Base-by-base conservation (phyloP, 306 rosid species). In the Elaeagnus macrophylla region DNA sequence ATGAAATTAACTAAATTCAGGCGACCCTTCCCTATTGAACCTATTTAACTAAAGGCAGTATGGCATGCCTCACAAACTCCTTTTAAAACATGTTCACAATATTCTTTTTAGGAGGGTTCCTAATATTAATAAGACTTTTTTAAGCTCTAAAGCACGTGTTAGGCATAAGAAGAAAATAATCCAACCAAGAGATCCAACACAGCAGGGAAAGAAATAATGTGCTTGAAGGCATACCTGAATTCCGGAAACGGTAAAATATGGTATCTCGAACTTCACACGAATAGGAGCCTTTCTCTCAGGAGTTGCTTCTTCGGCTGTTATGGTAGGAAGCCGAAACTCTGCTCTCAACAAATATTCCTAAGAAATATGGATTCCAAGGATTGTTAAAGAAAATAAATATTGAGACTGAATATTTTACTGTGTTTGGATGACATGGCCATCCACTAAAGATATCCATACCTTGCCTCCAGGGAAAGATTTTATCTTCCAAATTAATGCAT, bases 381-480 rank as follows among this genome's bases (percentile, higher is more conserved):
- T 37, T 12, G 68, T 54, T 42, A 25, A 5, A n/a, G 37, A 59
- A 6, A 41, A 55, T 44, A 65, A 19, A 57, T 36, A 51, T 9
- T 7, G 58, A 7, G 18, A n/a, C 18, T 25, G 46, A 56, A 25
- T 25, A 62, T 42, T 48, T 12, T 43, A 37, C 17, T 8, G 58
- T 46, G 42, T 11, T 5, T 17, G 41, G 13, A 20, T 5, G 15
- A 11, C 54, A n/a, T 42, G 32, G 4, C 32, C 2, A 25, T 25
- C 32, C 32, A 25, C 32, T 25, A 25, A 25, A 25, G 32, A 25
- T 25, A 25, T 40, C 52, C 60, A 41, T 72, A 89, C 97, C 94
- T 89, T 89, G 82, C 97, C 97, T 69, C 97, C 97, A 12, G 97
- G 97, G 61, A 85, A 89, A 61, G 97, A 89, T 81, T 85, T 81